Evolutionary conservation across 805 yeast genomes (phyloP), one percentile per base, ranked within the genome.

Genomic region (Nakazawaea wyomingensis): DNA sequence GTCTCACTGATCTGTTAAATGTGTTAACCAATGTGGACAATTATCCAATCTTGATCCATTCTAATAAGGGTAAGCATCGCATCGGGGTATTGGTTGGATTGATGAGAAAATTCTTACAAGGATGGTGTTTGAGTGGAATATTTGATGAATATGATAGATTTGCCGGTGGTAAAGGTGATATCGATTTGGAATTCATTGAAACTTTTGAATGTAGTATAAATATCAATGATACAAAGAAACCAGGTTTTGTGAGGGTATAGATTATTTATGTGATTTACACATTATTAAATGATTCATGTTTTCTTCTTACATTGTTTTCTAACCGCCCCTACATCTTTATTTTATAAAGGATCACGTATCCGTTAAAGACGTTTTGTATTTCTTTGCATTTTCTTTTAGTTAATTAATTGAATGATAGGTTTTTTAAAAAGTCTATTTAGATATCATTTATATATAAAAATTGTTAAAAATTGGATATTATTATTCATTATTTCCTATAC

Each of bases 41-140:
- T 58, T 87, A 84, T 57, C 99, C 99, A 1, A 78, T 91, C 10
- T 68, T 91, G 44, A 76, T 91, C 10, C 98, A 93, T 60, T 88
- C 96, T 3, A 88, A 93, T 61, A 91, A 91, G 65, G 99, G 99
- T n/a, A 93, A 93, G 60, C 99, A 91, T 59, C 65, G 99, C 34
- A 90, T 88, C 2, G 98, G 98, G 0, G 90, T 93, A 1, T 68
- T 90, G 33, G 95, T 90, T n/a, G 99, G 96, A 0, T 71, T 88
- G 24, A 80, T 91, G 73, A 66, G 99, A 38, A 88, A 87, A 56
- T 60, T 84, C 41, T 65, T 89, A 36, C 96, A 89, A 61, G 95
- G 95, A 1, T 91, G 99, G 99, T 80, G 93, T 46, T 71, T 87
- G 54, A 82, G 96, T 41, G 95, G 96, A 2, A 83, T 88, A 5